These are phyloP conservation scores for Daldinia sp. DNA, from an alignment of 2,329 filamentous ascomycete genomes.

Conservation along the genomic window DNA sequence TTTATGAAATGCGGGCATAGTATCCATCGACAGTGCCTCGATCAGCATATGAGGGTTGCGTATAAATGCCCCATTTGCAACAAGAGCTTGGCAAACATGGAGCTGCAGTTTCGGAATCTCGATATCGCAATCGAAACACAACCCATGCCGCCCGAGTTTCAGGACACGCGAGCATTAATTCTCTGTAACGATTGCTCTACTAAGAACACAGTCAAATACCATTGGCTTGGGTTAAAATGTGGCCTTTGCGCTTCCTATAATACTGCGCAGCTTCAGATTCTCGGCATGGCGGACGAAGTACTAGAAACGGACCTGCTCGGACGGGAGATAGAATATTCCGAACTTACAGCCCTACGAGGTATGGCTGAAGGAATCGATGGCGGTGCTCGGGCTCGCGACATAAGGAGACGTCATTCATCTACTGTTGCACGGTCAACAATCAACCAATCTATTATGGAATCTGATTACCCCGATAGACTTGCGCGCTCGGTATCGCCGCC, in stretches of 20 bases:
- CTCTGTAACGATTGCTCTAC: constrained; percentile 95
- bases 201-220: constrained; percentile 85
- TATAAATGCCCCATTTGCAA: constrained; percentile 98
- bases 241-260: constrained; percentile 75
- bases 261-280: constrained; percentile 70
- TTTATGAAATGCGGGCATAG: constrained; percentile 97
- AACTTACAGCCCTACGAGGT: constrained; percentile 26
- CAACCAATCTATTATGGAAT: constrained; percentile 24
- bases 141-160: constrained; percentile 89
- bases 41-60: constrained; percentile 84
- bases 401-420: constrained; percentile 48
- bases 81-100: constrained; percentile 98
- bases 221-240: constrained; percentile 95
- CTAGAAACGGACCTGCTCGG: constrained; percentile 33
- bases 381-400: constrained; percentile 37
- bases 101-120: constrained; percentile 88
- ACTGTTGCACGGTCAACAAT: constrained; percentile 37
- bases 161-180: constrained; percentile 80
- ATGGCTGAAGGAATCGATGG: constrained; percentile 22
- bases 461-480: constrained; percentile 50
- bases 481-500: constrained; percentile 57
- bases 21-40: constrained; percentile 90
- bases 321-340: constrained; percentile 34
- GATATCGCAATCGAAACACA: constrained; percentile 87
- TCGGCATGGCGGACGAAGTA: constrained; percentile 52